Percentiles rank a stretch among this genome's conserved stretches.
phyloP scores from a whole-genome alignment of 805 yeast genomes.

The Candida namnaoensis region DNA sequence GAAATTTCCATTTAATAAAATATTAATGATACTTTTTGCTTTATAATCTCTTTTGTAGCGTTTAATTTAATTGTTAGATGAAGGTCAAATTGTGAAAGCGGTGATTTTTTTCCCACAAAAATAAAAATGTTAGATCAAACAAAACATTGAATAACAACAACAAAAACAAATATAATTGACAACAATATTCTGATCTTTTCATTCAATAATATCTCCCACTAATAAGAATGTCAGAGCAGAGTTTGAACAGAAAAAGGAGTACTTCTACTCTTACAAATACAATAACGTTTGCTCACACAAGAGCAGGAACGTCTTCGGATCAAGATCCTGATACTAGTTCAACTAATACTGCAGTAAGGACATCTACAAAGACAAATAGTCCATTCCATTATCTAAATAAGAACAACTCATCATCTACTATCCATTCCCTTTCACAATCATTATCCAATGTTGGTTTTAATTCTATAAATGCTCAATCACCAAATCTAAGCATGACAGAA shows the following conservation, averaged over 20 bases:
- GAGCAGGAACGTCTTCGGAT: constrained; percentile 1
- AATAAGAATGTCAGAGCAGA: not conserved
- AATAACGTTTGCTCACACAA: constrained; percentile 17
- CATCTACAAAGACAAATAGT: not conserved
- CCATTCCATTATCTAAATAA: constrained; percentile 8
- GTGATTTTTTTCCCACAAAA: too few species aligned
- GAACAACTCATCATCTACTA: constrained; percentile 15
- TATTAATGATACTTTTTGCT: too few species aligned
- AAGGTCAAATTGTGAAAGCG: too few species aligned
- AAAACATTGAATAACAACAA: too few species aligned
- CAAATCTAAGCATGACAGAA: not conserved
- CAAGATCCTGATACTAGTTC: constrained; percentile 1
- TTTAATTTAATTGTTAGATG: too few species aligned
- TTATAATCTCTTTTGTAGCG: too few species aligned
- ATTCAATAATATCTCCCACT: too few species aligned
- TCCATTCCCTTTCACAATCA: constrained; percentile 14
- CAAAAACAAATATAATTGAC: too few species aligned
- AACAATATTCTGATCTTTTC: too few species aligned
- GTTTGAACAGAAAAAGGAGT: constrained; percentile 11
- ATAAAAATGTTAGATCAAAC: too few species aligned
- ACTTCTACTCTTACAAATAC: constrained; percentile 18
- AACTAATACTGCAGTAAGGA: not conserved
- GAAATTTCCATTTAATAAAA: too few species aligned
- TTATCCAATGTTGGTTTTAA: constrained; percentile 18
- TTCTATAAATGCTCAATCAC: not conserved